Evolutionary conservation across 2,329 filamentous ascomycete species (phyloP), one percentile per base, ranked within the genome.

Genomic region (Neobulgaria alba): DNA sequence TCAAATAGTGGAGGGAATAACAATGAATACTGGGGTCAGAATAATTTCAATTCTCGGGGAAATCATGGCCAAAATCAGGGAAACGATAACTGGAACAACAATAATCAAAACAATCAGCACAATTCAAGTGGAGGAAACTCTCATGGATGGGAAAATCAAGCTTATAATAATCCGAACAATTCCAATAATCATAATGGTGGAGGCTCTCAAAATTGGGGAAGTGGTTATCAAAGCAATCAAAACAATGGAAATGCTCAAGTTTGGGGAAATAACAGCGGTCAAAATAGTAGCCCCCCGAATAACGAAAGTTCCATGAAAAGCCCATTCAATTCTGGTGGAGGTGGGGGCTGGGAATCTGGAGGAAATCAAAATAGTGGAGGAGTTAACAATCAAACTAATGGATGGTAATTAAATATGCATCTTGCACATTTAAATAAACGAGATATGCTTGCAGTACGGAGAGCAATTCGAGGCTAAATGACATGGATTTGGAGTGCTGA

Each of bases 11-110:
- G 14, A 23, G 20, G 38, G 17, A 33, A 33, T 21, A 36, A 44
- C 19, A 35, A 21, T 38, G 30, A n/a, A 10, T 26, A 18, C 23
- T 29, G 15, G 32, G 23, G 33, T 31, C 33, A 23, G 20, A 20
- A 36, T 10, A 26, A 37, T 8, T 45, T 37, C 7, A 47, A 39
- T 7, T 16, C 37, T 20, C 37, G 38, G 30, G 21, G 26, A n/a
- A 23, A 16, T 29, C 33, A 32, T n/a, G 33, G 36, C 29, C 32
- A 43, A 26, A 26, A 26, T 26, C 7, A 12, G 23, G 23, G 23
- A 12, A 31, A 32, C 17, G 21, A 29, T 14, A 19, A 35, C 7
- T 20, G 17, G 10, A 12, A 20, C 16, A 38, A 37, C 17, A 34
- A 34, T 29, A 31, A 38, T 31, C 32, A 31, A 19, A 29, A 29